These are phyloP conservation scores for Fusarium pseudonygamai DNA, from an alignment of 2,329 filamentous ascomycete species.

Conservation along the genomic window DNA sequence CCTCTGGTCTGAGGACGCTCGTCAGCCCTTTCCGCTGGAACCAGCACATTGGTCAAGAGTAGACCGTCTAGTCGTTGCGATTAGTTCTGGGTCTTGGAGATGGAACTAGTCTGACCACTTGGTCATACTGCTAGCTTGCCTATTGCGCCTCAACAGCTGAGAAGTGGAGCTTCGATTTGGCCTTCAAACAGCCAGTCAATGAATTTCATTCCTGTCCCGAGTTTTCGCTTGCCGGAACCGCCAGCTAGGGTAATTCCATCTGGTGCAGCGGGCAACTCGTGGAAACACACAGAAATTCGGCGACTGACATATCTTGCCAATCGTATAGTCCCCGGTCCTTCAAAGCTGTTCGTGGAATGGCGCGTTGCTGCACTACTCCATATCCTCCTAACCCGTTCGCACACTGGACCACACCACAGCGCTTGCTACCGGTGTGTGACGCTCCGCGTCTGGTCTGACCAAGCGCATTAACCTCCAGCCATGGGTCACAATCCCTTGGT, in stretches of 20 bases:
- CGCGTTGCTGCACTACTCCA: slow-evolving; percentile 25
- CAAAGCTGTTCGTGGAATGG: slow-evolving; percentile 38
- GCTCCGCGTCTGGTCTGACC: slow-evolving; percentile 59
- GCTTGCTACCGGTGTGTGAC: slow-evolving; percentile 57
- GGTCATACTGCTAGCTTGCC: slow-evolving; percentile 36
- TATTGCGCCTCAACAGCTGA: slow-evolving; percentile 24
- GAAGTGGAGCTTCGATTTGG: slow-evolving; percentile 58
- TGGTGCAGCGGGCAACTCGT: slow-evolving; percentile 50
- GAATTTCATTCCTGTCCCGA: slow-evolving; percentile 49
- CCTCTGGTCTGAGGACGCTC: slow-evolving; percentile 77
- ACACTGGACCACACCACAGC: slow-evolving; percentile 55
- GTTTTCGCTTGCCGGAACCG: slow-evolving; percentile 57
- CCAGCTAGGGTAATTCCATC: slow-evolving; percentile 42
- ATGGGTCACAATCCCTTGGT: slow-evolving; percentile 54
- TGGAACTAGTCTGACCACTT: slow-evolving; percentile 32
- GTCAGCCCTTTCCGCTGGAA: slow-evolving; percentile 77
- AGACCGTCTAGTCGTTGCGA: slow-evolving; percentile 51
- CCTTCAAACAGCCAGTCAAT: slow-evolving; percentile 58
- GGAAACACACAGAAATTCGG: slow-evolving; percentile 59
- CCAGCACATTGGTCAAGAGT: slow-evolving; percentile 60
- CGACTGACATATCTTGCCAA: slow-evolving; percentile 50
- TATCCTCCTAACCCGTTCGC: slow-evolving; percentile 44
- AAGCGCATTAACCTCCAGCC: slow-evolving; percentile 65
- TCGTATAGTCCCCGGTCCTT: slow-evolving; percentile 57
- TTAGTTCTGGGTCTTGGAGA: slow-evolving; percentile 37